phyloP scores from a whole-genome alignment of 345 rosid species.

The Pistacia integerrima region DNA sequence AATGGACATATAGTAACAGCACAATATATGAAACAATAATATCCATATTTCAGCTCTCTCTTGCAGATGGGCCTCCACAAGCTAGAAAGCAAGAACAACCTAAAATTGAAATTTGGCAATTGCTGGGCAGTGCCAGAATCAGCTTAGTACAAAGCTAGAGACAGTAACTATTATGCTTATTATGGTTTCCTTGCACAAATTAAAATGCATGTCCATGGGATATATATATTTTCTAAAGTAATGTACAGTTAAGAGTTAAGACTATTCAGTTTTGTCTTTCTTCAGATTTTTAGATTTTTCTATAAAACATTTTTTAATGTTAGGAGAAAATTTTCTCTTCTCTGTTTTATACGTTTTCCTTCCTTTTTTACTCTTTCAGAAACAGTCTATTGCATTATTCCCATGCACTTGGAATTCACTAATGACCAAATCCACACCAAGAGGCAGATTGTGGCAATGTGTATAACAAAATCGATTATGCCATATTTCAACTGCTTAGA shows the following conservation, averaged over 20 bases:
- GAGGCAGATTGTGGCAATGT: not conserved
- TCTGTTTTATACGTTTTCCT: not conserved
- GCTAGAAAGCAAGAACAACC: not conserved
- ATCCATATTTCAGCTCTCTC: not conserved
- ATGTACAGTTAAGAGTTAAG: not conserved
- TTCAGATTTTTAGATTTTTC: not conserved
- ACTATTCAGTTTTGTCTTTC: not conserved
- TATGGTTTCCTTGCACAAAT: too few relatives aligned
- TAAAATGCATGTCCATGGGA: too few relatives aligned
- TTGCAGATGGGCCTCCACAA: not conserved
- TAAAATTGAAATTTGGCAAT: too few relatives aligned
- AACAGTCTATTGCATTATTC: not conserved
- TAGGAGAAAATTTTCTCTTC: not conserved
- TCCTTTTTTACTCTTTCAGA: not conserved
- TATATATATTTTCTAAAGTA: too few relatives aligned
- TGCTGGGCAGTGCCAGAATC: too few relatives aligned
- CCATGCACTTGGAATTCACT: not conserved
- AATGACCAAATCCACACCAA: not conserved
- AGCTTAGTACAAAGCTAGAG: too few relatives aligned
- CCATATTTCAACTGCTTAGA: not conserved
- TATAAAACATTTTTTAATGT: too few relatives aligned
- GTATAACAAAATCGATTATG: not conserved
- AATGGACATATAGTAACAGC: not conserved
- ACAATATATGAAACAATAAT: not conserved
- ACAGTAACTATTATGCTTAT: too few relatives aligned